phyloP scores from a whole-genome alignment of 352 stramenopile species.

The Globisporangium perplexum region DNA sequence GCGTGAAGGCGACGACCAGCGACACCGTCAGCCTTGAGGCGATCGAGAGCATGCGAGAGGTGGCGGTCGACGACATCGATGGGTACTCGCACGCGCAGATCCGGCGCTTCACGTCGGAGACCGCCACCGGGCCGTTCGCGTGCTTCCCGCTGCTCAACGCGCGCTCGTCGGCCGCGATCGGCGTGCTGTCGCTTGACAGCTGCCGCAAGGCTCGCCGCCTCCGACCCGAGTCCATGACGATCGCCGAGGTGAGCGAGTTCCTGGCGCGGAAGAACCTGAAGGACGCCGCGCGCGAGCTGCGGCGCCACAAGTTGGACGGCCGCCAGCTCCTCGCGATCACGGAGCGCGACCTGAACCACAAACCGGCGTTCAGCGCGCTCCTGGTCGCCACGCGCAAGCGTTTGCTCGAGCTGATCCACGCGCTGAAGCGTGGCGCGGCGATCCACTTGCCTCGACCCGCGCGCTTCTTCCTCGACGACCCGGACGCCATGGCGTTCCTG shows the following conservation, averaged over 20 bases:
- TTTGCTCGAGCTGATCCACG: constrained; percentile 44
- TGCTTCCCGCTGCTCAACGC: constrained; percentile 39
- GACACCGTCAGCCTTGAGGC: constrained; percentile 28
- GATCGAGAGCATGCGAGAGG: constrained; percentile 18
- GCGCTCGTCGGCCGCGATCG: constrained; percentile 18
- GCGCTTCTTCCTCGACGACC: constrained; percentile 43
- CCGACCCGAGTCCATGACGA: constrained; percentile 57
- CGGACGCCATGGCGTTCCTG: constrained; percentile 49
- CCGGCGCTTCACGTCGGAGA: constrained; percentile 16
- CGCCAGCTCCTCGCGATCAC: constrained; percentile 37
- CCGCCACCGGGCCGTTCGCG: constrained; percentile 35
- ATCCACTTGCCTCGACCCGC: constrained; percentile 32
- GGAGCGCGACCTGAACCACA: constrained; percentile 46
- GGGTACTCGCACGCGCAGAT: constrained; percentile 11
- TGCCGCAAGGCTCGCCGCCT: constrained; percentile 42
- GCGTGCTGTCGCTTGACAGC: constrained; percentile 51
- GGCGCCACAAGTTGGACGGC: constrained; percentile 32
- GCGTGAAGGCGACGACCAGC: background rate
- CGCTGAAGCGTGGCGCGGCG: constrained; percentile 29
- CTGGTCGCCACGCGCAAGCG: constrained; percentile 51
- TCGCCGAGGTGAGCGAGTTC: constrained; percentile 36
- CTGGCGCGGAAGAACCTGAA: constrained; percentile 42
- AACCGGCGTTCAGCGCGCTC: constrained; percentile 36
- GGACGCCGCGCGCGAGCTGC: constrained; percentile 42
- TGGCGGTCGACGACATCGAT: constrained; percentile 36